Evolutionary conservation across 225 moss, liverwort and hornwort species (phyloP).

Genomic region (Bryum argenteum): DNA sequence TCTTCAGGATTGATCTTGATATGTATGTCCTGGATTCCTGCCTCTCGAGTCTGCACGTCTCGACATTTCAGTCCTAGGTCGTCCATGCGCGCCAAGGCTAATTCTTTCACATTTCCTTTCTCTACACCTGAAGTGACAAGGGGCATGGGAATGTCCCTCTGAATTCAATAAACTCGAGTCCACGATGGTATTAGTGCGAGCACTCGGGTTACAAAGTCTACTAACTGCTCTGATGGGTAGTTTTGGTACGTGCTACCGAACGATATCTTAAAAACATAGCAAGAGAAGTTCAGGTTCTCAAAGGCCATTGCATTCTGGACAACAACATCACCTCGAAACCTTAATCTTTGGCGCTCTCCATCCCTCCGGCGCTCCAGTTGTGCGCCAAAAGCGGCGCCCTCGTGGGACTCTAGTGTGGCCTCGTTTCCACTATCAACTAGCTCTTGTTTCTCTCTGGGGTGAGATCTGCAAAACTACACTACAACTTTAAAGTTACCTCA

Average conservation of each 20-base stretch:
- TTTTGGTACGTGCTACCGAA: slow-evolving; percentile 72
- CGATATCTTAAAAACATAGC: background rate
- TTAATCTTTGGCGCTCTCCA: too few species aligned
- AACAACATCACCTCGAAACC: too few species aligned
- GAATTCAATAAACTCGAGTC: slow-evolving; percentile 98
- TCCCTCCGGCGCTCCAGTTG: too few species aligned
- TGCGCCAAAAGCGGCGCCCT: too few species aligned
- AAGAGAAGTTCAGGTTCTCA: slow-evolving; percentile 6
- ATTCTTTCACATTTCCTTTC: slow-evolving; percentile 92
- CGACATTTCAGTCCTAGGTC: slow-evolving; percentile 97
- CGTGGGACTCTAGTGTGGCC: too few species aligned
- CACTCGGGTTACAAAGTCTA: slow-evolving; percentile 90
- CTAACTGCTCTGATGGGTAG: slow-evolving; percentile 92
- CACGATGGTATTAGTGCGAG: slow-evolving; percentile 93
- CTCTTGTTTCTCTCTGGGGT: too few species aligned
- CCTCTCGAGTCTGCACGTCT: slow-evolving; percentile 97
- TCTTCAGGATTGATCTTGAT: slow-evolving; percentile 96
- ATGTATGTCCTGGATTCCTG: slow-evolving; percentile 99
- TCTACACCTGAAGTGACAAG: slow-evolving; percentile 98
- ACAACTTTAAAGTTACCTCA: too few species aligned
- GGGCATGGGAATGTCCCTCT: slow-evolving; percentile 99
- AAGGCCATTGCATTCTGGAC: background rate
- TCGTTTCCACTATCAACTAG: too few species aligned
- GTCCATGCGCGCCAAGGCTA: slow-evolving; percentile 96
- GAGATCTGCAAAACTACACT: too few species aligned